These are phyloP conservation scores for Magnaporthales sp. DNA, from an alignment of 2,329 filamentous ascomycete species.

Conservation along the genomic window DNA sequence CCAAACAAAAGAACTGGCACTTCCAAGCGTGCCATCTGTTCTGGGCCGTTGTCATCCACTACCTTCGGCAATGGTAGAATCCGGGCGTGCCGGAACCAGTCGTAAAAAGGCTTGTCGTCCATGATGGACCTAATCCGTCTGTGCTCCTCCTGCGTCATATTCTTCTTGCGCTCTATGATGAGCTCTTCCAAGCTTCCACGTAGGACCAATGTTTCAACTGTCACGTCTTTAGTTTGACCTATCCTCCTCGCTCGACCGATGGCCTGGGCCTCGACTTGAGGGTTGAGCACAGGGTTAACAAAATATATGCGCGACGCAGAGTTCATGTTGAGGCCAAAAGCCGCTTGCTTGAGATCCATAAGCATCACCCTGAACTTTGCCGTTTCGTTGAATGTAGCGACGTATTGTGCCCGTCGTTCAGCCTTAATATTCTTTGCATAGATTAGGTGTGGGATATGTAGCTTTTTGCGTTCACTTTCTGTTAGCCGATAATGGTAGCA, in stretches of 20 bases:
- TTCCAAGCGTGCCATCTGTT: conserved; percentile 39
- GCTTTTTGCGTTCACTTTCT: conserved; percentile 19
- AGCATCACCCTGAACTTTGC: conserved; percentile 66
- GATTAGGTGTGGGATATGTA: conserved; percentile 53
- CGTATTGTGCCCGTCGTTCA: conserved; percentile 61
- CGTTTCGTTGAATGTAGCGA: conserved; percentile 68
- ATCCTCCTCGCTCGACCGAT: conserved; percentile 86
- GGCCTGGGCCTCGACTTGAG: conserved; percentile 79
- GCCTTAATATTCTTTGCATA: conserved; percentile 57
- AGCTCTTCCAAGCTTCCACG: conserved; percentile 75
- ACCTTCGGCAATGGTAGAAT: conserved; percentile 26
- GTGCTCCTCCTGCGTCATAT: conserved; percentile 65
- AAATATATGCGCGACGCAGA: conserved; percentile 83
- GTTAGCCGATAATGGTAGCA: neutral
- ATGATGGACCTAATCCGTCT: conserved; percentile 46
- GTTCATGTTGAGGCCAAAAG: conserved; percentile 78
- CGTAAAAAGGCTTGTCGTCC: conserved; percentile 47
- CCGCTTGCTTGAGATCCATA: conserved; percentile 86
- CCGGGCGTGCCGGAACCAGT: conserved; percentile 46
- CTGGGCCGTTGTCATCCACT: conserved; percentile 19
- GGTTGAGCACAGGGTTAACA: conserved; percentile 78
- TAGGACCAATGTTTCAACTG: conserved; percentile 79
- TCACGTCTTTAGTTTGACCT: conserved; percentile 69
- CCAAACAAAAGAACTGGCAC: conserved; percentile 42
- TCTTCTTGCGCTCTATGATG: conserved; percentile 63